These are phyloP conservation scores for Citrullus amarus DNA, from an alignment of 306 rosid species.

Conservation along the genomic window DNA sequence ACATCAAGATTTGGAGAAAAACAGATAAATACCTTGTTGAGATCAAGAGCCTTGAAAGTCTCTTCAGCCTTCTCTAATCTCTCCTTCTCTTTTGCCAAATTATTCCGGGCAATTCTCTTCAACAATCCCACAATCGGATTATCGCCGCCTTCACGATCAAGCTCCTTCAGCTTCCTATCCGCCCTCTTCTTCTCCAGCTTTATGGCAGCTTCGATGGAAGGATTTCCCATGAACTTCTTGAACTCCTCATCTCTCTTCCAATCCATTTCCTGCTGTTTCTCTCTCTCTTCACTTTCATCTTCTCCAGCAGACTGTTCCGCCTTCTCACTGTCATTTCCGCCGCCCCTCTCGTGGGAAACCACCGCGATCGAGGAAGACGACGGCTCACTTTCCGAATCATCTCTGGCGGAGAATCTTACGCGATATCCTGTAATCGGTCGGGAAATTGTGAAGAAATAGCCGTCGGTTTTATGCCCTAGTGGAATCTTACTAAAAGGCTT, in stretches of 20 bases:
- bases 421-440: constrained; percentile 11
- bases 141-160: constrained; percentile 34
- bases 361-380: constrained; percentile 26
- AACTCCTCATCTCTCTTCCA: constrained; percentile 81
- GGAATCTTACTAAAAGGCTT: constrained; percentile 9
- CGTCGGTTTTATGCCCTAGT: constrained; percentile 7
- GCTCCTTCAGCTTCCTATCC: constrained; percentile 73
- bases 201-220: constrained; percentile 80
- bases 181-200: constrained; percentile 88
- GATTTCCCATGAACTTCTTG: constrained; percentile 78
- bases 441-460: constrained; percentile 15
- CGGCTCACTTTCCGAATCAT: constrained; percentile 20
- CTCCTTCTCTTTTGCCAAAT: constrained; percentile 45
- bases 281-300: constrained; percentile 17
- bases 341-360: constrained; percentile 20
- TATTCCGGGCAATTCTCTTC: constrained; percentile 27
- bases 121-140: constrained; percentile 45
- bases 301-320: constrained; percentile 8
- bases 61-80: constrained; percentile 58
- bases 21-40: constrained; percentile 42
- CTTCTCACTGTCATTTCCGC: constrained; percentile 8
- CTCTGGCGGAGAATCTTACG: constrained; percentile 28
- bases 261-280: constrained; percentile 54
- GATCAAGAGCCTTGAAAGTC: constrained; percentile 69
- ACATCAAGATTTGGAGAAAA: background rate